These are phyloP conservation scores for Coccomyxa sp. DNA, from an alignment of 139 green algal genomes.

Conservation along the genomic window DNA sequence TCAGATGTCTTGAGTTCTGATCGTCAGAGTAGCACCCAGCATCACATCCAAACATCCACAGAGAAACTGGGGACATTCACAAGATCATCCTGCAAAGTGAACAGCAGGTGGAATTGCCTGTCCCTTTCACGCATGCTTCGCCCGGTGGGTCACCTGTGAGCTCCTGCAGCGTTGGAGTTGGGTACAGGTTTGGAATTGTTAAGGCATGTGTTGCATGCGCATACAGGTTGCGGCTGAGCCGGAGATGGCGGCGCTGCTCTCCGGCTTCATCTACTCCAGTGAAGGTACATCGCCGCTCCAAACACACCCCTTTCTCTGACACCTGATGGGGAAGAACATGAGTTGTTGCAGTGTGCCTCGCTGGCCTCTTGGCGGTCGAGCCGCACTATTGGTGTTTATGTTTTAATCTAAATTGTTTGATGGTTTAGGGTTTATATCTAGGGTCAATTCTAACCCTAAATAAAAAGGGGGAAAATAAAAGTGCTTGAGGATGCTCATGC, in stretches of 20 bases:
- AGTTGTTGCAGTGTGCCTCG: background rate
- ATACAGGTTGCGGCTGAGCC: constrained; percentile 34
- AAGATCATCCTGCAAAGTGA: too few species aligned
- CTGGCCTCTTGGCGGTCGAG: background rate
- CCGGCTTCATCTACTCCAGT: constrained; percentile 18
- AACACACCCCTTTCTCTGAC: too few species aligned
- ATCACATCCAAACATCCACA: too few species aligned
- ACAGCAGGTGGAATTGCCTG: too few species aligned
- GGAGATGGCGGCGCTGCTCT: constrained; percentile 22
- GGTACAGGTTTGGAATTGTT: background rate
- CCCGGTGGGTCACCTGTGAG: too few species aligned
- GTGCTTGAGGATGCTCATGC: background rate
- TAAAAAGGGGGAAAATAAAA: too few species aligned
- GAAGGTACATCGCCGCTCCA: constrained; percentile 6
- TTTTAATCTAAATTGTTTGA: too few species aligned
- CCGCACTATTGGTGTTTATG: background rate
- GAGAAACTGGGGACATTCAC: too few species aligned
- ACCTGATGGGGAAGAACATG: background rate
- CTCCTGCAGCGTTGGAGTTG: too few species aligned
- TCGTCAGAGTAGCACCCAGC: too few species aligned
- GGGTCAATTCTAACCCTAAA: background rate
- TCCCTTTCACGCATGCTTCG: too few species aligned
- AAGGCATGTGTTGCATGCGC: background rate
- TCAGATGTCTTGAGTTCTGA: too few species aligned
- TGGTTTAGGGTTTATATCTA: background rate